Conservation (phyloP, 139 green algal species). For the Coelastrella sp. region DNA sequence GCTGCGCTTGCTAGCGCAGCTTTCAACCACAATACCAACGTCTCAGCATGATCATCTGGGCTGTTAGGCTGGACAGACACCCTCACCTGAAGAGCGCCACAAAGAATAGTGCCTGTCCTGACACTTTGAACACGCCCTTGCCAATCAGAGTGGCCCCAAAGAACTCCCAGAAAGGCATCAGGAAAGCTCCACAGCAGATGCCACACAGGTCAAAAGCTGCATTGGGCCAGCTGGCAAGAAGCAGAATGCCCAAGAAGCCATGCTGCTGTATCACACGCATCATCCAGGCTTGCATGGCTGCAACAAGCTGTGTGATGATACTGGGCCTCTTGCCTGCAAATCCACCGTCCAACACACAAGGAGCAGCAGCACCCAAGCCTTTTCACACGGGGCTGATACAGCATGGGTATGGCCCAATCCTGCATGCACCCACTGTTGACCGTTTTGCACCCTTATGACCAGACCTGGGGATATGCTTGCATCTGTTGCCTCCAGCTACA, state of each 20-base stretch:
- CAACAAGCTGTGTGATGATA: constrained; percentile 38
- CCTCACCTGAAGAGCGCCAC: constrained; percentile 77
- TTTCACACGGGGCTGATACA: not conserved
- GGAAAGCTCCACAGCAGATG: constrained; percentile 91
- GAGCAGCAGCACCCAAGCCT: not conserved
- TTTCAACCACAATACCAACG: not conserved
- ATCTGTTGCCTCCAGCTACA: constrained; percentile 9
- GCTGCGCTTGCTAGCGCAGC: too few relatives aligned
- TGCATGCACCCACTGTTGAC: not conserved
- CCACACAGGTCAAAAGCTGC: constrained; percentile 94
- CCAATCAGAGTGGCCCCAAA: constrained; percentile 88
- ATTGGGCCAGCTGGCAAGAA: constrained; percentile 92
- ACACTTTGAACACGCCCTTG: constrained; percentile 89
- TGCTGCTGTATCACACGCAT: constrained; percentile 81
- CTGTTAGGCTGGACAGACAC: not conserved
- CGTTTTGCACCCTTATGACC: not conserved
- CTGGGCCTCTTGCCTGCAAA: constrained; percentile 19
- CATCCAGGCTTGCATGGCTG: constrained; percentile 86
- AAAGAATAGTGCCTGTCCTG: constrained; percentile 61
- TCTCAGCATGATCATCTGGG: too few relatives aligned
- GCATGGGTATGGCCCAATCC: not conserved
- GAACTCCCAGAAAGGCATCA: constrained; percentile 95
- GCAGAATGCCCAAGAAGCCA: constrained; percentile 90
- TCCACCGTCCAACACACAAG: not conserved
- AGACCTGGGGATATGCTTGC: not conserved